Percentiles rank a stretch among this genome's conserved stretches.
These are phyloP conservation scores for Fusarium xylarioides DNA, from an alignment of 2,329 filamentous ascomycete species.

Conservation along the genomic window DNA sequence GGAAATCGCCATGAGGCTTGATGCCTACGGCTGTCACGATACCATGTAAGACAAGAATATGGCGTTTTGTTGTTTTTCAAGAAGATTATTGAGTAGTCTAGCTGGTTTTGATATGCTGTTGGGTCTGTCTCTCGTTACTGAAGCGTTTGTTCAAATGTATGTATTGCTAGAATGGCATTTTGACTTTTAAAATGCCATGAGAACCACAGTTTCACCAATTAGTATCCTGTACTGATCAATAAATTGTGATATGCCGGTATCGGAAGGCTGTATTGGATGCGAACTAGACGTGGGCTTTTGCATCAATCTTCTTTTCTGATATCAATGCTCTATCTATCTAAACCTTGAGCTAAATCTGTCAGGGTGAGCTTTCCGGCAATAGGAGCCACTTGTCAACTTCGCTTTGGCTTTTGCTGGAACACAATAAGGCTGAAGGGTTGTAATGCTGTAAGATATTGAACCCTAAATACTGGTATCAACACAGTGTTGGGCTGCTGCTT, in stretches of 20 bases:
- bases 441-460: neutral
- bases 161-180: neutral
- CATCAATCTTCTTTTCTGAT: conserved; percentile 12
- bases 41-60: conserved; percentile 11
- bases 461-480: neutral
- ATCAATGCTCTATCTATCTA: conserved; percentile 13
- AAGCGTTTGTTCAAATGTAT: neutral
- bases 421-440: neutral
- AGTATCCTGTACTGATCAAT: neutral
- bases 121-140: conserved; percentile 20
- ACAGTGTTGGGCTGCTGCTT: neutral
- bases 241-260: neutral
- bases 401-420: neutral
- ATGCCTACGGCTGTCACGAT: conserved; percentile 16
- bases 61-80: conserved; percentile 21
- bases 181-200: neutral
- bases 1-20: neutral
- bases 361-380: conserved; percentile 1
- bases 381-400: neutral
- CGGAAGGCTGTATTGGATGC: neutral
- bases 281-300: neutral
- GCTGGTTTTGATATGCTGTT: neutral
- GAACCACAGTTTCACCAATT: neutral
- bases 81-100: neutral
- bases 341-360: neutral